Evolutionary conservation across 306 rosid genomes (phyloP), one percentile per base, ranked within the genome.

Genomic region (Castanea sativa): DNA sequence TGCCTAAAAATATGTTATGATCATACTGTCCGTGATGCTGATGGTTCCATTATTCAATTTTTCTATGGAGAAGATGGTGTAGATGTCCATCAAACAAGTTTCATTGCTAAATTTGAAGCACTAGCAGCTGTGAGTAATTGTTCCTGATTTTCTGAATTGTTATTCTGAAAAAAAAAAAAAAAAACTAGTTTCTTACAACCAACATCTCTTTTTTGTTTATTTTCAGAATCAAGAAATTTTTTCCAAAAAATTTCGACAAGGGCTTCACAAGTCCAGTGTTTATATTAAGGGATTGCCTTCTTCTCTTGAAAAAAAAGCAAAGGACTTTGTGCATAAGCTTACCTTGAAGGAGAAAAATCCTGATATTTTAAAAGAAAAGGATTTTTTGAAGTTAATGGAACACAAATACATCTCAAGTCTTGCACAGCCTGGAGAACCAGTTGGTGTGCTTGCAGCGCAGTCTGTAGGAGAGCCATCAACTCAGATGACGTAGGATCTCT

Each of bases 381-480:
- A 90, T 53, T 87, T 90, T 83, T 73, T 92, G 84, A 88, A 88
- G 88, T 88, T 95, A 84, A 85, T 95, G 90, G 97, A 92, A 83
- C 95, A 95, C 85, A 95, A 95, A 82, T 95, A 90, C 75, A 81
- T 95, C 33, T 81, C 86, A 65, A 83, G 97, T 88, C 98, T 95
- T 81, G 98, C 97, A 45, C 97, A 91, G 71, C 98, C 98, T 29
- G 99, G 99, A 69, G 99, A 95, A 79, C 91, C 99, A 18, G 99
- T 95, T 83, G 99, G 99, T 74, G 95, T 93, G 64, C 93, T 95
- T 76, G 99, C 98, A 80, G 93, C 91, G 55, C 99, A 91, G 84
- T 95, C 99, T 38, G 93, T 93, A 21, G 98, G 99, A 63, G 99
- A 95, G 84, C 99, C 99, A 1, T 94, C 98, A 58, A 95, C 99